Evolutionary conservation across 2,329 filamentous ascomycete genomes (phyloP), one percentile per base, ranked within the genome.

Genomic region (Cytospora leucostoma): DNA sequence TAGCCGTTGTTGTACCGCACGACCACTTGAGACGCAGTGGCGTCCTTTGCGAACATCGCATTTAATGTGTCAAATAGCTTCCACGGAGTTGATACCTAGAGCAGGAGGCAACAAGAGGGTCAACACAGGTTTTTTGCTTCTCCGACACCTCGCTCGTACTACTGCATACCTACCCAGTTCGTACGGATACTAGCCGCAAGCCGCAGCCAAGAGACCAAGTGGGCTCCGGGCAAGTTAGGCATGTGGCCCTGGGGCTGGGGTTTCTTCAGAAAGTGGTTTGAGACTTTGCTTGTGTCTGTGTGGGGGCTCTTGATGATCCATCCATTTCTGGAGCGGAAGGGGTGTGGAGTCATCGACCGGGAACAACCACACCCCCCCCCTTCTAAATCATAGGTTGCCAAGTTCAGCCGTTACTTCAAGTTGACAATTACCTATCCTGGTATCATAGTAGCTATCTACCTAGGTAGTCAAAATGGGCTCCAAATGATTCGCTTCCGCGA

Each of bases 401-500:
- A 27, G 27, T 4, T 27, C 27, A 27, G 27, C 27, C 27, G 27
- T 27, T 2, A 27, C 27, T 27, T 4, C 27, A 27, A 4, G 27
- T 27, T 27, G 27, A 27, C 27, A 27, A 27, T 27, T 27, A 27
- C 27, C 27, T 27, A 27, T 27, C 27, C 4, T 3, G 27, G 27
- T 27, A 27, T 27, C 27, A n/a, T n/a, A n/a, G n/a, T 44, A 34
- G 19, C 3, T 12, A 13, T 32, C 56, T 59, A 44, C 44, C 44
- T 35, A n/a, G n/a, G n/a, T n/a, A 56, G 62, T 37, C 58, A 55
- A 62, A 47, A 44, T 54, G 53, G 63, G 50, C 55, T 62, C 40
- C 59, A 65, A 55, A 56, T 59, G 63, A 62, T 62, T 59, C 55
- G 63, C 55, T 62, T 65, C 59, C 59, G 59, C 63, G 59, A 62